Conservation (phyloP, 208 protist genomes). For the Trypanosoma avium region DNA sequence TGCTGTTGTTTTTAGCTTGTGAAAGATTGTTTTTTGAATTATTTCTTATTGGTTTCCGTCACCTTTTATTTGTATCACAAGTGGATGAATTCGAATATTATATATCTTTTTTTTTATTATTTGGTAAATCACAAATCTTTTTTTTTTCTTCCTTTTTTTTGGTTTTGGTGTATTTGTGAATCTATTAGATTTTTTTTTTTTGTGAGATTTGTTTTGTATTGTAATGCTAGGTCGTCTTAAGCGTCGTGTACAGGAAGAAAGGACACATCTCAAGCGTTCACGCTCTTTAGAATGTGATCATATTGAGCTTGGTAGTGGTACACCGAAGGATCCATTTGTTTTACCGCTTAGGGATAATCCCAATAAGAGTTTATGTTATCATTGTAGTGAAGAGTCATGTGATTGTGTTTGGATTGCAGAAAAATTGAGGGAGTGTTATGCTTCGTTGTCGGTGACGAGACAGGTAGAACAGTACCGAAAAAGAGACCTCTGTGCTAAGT, state of each 20-base stretch:
- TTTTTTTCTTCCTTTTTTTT: constrained; percentile 16
- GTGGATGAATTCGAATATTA: too few species aligned
- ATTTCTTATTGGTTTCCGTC: constrained; percentile 3
- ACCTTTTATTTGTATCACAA: too few species aligned
- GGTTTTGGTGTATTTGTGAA: too few species aligned
- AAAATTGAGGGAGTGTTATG: constrained; percentile 49
- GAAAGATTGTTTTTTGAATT: too few species aligned
- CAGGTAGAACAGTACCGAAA: constrained; percentile 39
- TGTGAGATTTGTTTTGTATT: constrained; percentile 24
- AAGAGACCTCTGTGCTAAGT: constrained; percentile 85
- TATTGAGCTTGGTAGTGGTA: constrained; percentile 36
- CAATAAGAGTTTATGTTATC: constrained; percentile 52
- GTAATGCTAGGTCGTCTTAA: constrained; percentile 51
- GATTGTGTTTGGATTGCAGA: constrained; percentile 48
- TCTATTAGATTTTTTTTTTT: too few species aligned
- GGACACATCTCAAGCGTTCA: neutral
- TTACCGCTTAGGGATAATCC: constrained; percentile 42
- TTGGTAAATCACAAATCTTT: constrained; percentile 5
- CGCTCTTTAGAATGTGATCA: neutral
- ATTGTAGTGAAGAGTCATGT: constrained; percentile 51
- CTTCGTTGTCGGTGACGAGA: constrained; percentile 42
- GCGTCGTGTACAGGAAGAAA: constrained; percentile 8
- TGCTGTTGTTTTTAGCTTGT: too few species aligned
- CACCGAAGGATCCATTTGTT: constrained; percentile 42
- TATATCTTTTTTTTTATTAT: constrained; percentile 7